Conservation (phyloP, 2,329 filamentous ascomycete species). For the Pseudogymnoascus sp. region DNA sequence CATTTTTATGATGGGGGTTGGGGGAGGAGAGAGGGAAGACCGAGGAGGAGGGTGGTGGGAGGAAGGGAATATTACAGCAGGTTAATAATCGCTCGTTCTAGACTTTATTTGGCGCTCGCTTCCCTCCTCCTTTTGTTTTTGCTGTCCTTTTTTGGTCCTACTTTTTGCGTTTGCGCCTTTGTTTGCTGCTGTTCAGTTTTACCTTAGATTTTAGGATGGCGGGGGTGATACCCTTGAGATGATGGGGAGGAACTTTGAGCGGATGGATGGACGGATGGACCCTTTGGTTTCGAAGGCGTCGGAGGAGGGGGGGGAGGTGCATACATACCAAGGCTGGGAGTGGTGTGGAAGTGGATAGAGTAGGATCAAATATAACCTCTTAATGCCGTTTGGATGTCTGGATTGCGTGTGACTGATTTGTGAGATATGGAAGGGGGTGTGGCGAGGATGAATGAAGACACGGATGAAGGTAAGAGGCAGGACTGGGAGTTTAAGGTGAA, state of each 20-base stretch:
- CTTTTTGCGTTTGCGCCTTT: neutral
- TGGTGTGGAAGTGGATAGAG: neutral
- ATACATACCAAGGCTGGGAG: neutral
- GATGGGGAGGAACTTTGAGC: neutral
- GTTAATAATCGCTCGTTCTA: neutral
- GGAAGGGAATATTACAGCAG: neutral
- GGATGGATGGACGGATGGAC: neutral
- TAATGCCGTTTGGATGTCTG: neutral
- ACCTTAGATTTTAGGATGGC: neutral
- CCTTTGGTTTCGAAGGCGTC: neutral
- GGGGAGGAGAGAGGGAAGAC: neutral
- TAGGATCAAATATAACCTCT: neutral
- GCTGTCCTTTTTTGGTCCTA: neutral
- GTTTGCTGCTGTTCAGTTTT: neutral
- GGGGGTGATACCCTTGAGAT: neutral
- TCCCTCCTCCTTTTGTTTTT: neutral
- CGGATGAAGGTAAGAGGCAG: neutral
- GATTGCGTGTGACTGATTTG: neutral
- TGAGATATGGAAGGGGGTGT: neutral
- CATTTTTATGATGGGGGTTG: neutral
- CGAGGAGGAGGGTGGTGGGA: neutral
- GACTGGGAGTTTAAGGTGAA: neutral
- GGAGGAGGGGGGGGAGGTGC: neutral
- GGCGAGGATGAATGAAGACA: neutral
- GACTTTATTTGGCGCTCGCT: neutral